Evolutionary conservation across 306 rosid species (phyloP), one percentile per base, ranked within the genome.

Genomic region (Cucurbita ficifolia): DNA sequence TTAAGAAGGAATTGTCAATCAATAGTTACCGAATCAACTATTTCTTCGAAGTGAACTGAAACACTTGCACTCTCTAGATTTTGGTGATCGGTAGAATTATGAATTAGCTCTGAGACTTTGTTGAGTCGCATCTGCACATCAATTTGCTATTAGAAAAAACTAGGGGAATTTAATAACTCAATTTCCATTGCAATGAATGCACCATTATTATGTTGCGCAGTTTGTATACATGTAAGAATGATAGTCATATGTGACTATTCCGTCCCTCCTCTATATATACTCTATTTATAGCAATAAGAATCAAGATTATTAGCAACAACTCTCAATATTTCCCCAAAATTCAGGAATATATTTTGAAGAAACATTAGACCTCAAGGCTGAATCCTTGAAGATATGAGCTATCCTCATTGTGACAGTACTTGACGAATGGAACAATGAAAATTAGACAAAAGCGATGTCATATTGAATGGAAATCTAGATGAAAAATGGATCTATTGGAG

Each of bases 51-150:
- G 78, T 91, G 91, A 79, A 94, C 99, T 16, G 97, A 91, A 75
- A 94, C 97, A 61, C 96, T 94, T 1, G 99, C 99, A 68, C 91
- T 87, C n/a, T 94, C 96, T 85, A 94, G 82, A 86, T 94, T 91
- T 84, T 88, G 96, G 81, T 89, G 89, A 81, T 91, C 88, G 10
- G 96, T 83, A 6, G 99, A 94, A 82, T 91, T 94, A 73, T 94
- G 99, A 38, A 94, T 94, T 54, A 94, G 99, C 87, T 94, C 99
- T 1, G 99, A 94, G 67, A 94, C 99, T 86, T 94, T 89, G 75
- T 94, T 91, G 77, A 94, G 81, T 18, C 97, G 86, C 99, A 94
- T 94, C 96, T 91, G 83, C 80, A 76, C 68, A 12, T 46, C 69
- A 53, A 19, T 22, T 14, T 33, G 59, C 4, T 54, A 58, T 75